Base-by-base conservation (phyloP, 2,329 filamentous ascomycete genomes). In the Torrubiella hemipterigena region DNA sequence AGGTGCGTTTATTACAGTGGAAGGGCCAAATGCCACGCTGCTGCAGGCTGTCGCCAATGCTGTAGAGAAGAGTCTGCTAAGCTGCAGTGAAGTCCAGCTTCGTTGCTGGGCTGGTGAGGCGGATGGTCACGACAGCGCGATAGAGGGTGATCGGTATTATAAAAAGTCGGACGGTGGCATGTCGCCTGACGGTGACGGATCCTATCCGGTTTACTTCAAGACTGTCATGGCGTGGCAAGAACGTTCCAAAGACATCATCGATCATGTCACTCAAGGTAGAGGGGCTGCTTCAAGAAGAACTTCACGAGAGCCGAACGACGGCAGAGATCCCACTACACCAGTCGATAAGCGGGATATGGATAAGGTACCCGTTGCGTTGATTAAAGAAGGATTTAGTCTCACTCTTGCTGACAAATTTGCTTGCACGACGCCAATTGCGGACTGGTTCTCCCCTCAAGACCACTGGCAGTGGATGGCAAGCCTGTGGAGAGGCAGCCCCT, bases 401-500 rank as follows among this genome's bases (percentile, higher is more conserved):
- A 81, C 78, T 10, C 70, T 80, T 1, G 79, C 83, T 1, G 82
- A 95, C 50, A 63, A 67, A 29, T 89, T 80, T 50, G 81, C 86
- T 2, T 74, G 72, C 33, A 63, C 67, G 11, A 75, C 87, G 26
- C 79, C 81, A 2, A 85, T 93, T 42, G 61, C 67, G 13, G 86
- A 93, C 48, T 65, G 69, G 6, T 94, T 93, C 52, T 71, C 75
- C 12, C 77, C 82, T 0, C 69, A 81, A n/a, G 86, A 93, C 46
- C 89, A 96, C 58, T 96, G 89, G 86, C 82, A 93, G 54, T 96
- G 89, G 89, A 85, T 91, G 65, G 89, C 89, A 21, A 89, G 82
- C 26, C 69, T 95, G 15, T 96, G 89, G 89, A 77, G 87, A 8
- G 84, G 85, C 8, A 81, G 83, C 32, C 68, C 87, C 2, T 84